phyloP scores from a whole-genome alignment of 108 stramenopile species.

The Poteriospumella lacustris region DNA sequence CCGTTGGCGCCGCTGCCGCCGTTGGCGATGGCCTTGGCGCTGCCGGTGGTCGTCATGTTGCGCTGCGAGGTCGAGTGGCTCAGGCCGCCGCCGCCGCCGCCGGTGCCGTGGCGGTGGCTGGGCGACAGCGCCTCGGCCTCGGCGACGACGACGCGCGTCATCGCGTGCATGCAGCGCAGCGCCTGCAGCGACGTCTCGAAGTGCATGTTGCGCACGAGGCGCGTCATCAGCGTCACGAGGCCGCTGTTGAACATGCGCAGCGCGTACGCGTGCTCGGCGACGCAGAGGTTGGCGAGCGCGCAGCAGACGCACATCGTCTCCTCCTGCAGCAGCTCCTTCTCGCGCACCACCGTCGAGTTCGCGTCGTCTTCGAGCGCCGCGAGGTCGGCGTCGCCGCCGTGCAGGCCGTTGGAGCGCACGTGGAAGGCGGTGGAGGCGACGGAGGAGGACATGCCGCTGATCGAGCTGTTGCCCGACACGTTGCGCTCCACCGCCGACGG shows the following conservation, averaged over 20 bases:
- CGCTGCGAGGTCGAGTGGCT: neutral
- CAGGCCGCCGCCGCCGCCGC: neutral
- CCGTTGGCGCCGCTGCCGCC: no score
- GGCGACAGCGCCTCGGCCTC: neutral
- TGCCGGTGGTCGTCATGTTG: neutral
- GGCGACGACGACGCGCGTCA: neutral
- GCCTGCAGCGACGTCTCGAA: neutral
- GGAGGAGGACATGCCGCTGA: neutral
- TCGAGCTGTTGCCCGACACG: no score
- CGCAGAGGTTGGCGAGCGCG: conserved; percentile 16
- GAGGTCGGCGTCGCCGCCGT: neutral
- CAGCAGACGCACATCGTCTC: conserved; percentile 2
- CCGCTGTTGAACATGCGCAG: neutral
- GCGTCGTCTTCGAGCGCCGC: neutral
- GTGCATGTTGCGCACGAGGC: neutral
- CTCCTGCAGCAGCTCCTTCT: neutral
- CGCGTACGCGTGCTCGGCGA: neutral
- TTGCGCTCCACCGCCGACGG: no score
- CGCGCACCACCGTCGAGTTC: neutral
- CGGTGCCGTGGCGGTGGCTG: no score
- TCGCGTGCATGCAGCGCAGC: neutral
- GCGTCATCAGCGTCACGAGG: conserved; percentile 5
- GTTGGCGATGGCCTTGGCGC: no score
- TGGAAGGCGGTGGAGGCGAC: neutral
- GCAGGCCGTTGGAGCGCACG: neutral